Evolutionary conservation across 2,329 filamentous ascomycete genomes (phyloP), one percentile per base, ranked within the genome.

Genomic region (Diaporthe sp.): DNA sequence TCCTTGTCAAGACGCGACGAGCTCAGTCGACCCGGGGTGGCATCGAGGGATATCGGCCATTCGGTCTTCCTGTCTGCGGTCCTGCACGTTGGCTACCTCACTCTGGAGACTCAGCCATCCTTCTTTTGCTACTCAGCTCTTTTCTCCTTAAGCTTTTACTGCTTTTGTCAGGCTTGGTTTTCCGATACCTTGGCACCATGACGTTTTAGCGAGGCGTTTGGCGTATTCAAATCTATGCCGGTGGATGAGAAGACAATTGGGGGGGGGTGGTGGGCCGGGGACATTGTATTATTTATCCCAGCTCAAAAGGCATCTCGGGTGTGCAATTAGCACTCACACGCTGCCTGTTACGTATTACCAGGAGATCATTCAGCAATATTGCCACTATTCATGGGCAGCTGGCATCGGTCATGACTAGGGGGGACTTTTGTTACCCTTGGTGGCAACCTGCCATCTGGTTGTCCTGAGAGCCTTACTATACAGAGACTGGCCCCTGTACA

Each of bases 191-290:
- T 34, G 70, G 10, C 37, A 42, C 34, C 28, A 42, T 53, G 58
- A 73, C 58, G 37, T 65, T 65, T 53, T 73, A 73, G 70, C 70
- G 46, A 62, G 70, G 70, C 58, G 70, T 73, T 73, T 31, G 70
- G 70, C 22, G 53, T 49, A 49, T 31, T 34, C 34, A 15, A 37
- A 39, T 34, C 34, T 53, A 28, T 28, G 58, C n/a, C 51, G 28
- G 19, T 19, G 42, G 42, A 53, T 37, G 59, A 65, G 58, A n/a
- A n/a, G 58, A 59, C 31, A 31, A 31, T 31, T 31, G 31, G 31
- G 31, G 31, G 31, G 31, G 31, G 31, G 31, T 4, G 31, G 6
- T 31, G 31, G 31, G 31, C 31, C 31, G 31, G 31, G 31, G 31
- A 31, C 31, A 31, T 31, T 31, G 31, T 53, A 53, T 42, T 3